Conservation (phyloP, 495 filamentous ascomycete genomes). For the Barbatosphaeria neglecta region DNA sequence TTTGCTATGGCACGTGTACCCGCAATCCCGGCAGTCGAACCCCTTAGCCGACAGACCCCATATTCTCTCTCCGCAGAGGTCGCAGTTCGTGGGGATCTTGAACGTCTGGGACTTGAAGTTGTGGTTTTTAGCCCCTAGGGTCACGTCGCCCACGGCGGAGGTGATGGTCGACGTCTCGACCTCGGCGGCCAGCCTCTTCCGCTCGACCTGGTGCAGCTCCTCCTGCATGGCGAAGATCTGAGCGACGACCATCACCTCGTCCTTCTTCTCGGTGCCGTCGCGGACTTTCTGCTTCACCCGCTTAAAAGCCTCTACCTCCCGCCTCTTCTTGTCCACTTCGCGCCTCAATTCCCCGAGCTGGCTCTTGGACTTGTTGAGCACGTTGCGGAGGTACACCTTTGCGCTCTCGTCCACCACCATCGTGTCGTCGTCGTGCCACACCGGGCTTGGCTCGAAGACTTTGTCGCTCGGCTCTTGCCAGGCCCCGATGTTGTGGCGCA, state of each 20-base stretch:
- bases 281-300: constrained; percentile 60
- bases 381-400: constrained; percentile 82
- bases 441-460: constrained; percentile 83
- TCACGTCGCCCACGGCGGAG: constrained; percentile 75
- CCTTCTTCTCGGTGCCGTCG: constrained; percentile 72
- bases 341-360: constrained; percentile 66
- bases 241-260: constrained; percentile 67
- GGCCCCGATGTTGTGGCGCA: constrained; percentile 71
- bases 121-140: constrained; percentile 81
- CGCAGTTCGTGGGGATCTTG: constrained; percentile 97
- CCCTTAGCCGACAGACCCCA: constrained; percentile 96
- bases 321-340: constrained; percentile 71
- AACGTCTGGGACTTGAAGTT: constrained; percentile 96
- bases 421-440: constrained; percentile 88
- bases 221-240: constrained; percentile 72
- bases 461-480: constrained; percentile 77
- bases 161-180: constrained; percentile 87
- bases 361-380: constrained; percentile 78
- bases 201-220: constrained; percentile 73
- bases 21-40: constrained; percentile 88
- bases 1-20: constrained; percentile 96
- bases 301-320: constrained; percentile 67
- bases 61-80: constrained; percentile 89
- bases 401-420: constrained; percentile 76
- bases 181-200: constrained; percentile 75